Evolutionary conservation across 2,329 filamentous ascomycete species (phyloP).

Genomic region (Arthroderma sp.): DNA sequence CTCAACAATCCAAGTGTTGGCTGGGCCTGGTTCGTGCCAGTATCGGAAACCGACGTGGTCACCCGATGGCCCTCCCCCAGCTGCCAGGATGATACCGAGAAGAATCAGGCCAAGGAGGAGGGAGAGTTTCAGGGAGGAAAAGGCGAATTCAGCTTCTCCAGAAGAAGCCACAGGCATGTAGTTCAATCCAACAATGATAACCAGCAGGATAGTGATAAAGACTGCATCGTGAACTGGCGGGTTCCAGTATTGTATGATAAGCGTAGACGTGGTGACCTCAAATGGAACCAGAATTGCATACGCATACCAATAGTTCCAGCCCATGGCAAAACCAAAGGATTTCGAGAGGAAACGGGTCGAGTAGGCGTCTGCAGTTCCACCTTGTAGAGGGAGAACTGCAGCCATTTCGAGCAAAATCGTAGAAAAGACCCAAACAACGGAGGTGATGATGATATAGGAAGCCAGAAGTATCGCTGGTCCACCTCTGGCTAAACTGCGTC

Average conservation of each 20-base stretch:
- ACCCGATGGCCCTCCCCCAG: slow-evolving; percentile 28
- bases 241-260: slow-evolving; percentile 64
- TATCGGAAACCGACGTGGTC: slow-evolving; percentile 46
- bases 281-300: slow-evolving; percentile 72
- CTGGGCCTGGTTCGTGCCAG: slow-evolving; percentile 55
- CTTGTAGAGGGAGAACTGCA: slow-evolving; percentile 7
- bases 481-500: slow-evolving; percentile 3
- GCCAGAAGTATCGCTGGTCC: neutral
- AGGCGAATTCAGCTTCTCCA: slow-evolving; percentile 71
- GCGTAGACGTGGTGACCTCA: slow-evolving; percentile 67
- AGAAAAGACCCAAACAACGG: slow-evolving; percentile 4
- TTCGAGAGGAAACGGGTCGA: slow-evolving; percentile 49
- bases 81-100: slow-evolving; percentile 55
- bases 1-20: slow-evolving; percentile 41
- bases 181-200: slow-evolving; percentile 61
- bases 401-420: slow-evolving; percentile 4
- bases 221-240: slow-evolving; percentile 22
- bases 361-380: slow-evolving; percentile 35
- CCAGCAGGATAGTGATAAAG: slow-evolving; percentile 57
- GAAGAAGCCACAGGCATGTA: slow-evolving; percentile 72
- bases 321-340: slow-evolving; percentile 38
- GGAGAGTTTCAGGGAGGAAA: slow-evolving; percentile 65
- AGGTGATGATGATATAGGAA: neutral
- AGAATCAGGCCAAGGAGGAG: slow-evolving; percentile 82
- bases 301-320: slow-evolving; percentile 56